A percentile compares a stretch with the other conserved stretches of the same genome.
phyloP scores from a whole-genome alignment of 768 basidiomycete species.

The Lentinula sp. region DNA sequence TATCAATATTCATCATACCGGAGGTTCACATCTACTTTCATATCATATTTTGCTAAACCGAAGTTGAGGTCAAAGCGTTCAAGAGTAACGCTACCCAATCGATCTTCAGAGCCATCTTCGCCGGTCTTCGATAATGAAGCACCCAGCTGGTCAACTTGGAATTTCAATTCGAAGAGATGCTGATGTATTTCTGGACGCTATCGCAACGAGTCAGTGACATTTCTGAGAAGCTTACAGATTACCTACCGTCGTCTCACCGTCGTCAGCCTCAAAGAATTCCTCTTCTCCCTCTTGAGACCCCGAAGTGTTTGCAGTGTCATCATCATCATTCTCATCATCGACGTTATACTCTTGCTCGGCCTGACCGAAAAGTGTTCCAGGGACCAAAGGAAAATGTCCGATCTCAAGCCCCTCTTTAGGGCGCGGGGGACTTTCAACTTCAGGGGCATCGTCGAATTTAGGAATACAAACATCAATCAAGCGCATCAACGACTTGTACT shows the following conservation, averaged over 20 bases:
- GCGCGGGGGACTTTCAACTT: constrained; percentile 11
- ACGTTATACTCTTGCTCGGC: constrained; percentile 62
- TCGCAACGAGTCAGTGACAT: not conserved
- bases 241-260: constrained; percentile 50
- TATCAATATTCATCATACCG: constrained; percentile 35
- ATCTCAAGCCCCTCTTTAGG: constrained; percentile 14
- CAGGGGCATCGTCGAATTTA: constrained; percentile 45
- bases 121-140: constrained; percentile 73
- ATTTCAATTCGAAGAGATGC: constrained; percentile 74
- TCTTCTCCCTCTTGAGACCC: constrained; percentile 38
- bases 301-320: constrained; percentile 13
- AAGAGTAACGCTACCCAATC: constrained; percentile 73
- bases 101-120: constrained; percentile 56
- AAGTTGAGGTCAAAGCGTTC: constrained; percentile 75
- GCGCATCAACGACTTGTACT: constrained; percentile 89
- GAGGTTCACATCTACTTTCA: constrained; percentile 80
- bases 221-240: not conserved
- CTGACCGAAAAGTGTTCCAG: constrained; percentile 44
- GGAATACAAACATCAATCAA: constrained; percentile 90
- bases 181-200: constrained; percentile 43
- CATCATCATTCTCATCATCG: constrained; percentile 44
- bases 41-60: constrained; percentile 73
- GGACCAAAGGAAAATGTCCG: constrained; percentile 43
- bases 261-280: constrained; percentile 68
- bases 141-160: constrained; percentile 78